Base-by-base conservation (phyloP, 768 basidiomycete species). In the Royoungia palumana region DNA sequence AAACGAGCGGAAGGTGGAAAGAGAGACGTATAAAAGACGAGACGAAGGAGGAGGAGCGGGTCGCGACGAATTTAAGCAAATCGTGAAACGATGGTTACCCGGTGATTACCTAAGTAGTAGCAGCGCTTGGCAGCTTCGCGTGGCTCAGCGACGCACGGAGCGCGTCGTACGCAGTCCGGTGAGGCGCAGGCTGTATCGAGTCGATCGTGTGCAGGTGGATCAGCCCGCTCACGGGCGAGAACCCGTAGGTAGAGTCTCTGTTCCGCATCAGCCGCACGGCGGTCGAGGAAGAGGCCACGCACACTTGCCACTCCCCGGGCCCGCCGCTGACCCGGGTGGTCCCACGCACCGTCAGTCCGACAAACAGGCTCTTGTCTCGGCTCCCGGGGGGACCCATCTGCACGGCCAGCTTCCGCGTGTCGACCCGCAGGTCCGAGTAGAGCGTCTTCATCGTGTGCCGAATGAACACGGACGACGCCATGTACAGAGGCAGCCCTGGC, bases 151-250 rank as follows among this genome's bases (percentile, higher is more conserved):
- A 65, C 10, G 60, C 56, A 16, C 76, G 70, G 2, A 89, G 70
- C 2, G 82, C 76, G 47, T 85, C 80, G 58, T 83, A 88, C 3
- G 83, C 83, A 0, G 82, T 77, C 41, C 80, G 73, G 58, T 87
- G 85, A 4, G 89, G 89, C 1, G 83, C 82, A 0, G 89, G 89
- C 38, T 82, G 77, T 40, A 91, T 89, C n/a, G 83, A 83, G 60
- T 90, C 79, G 41, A 92, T 72, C 40, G 71, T 71, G 60, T 92
- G 89, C 41, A 72, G 57, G 41, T 80, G 66, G 46, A 92, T 81
- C 35, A 82, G 74, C 6, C 85, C 89, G 0, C 78, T 78, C 20
- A 67, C 44, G 0, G 86, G 84, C 2, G 87, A 88, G 64, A 90
- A 89, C 1, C 72, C 70, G 65, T 92, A 91, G 22, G 83, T 87